phyloP scores from a whole-genome alignment of 129 eudicot species.

The Scalesia atractyloides region DNA sequence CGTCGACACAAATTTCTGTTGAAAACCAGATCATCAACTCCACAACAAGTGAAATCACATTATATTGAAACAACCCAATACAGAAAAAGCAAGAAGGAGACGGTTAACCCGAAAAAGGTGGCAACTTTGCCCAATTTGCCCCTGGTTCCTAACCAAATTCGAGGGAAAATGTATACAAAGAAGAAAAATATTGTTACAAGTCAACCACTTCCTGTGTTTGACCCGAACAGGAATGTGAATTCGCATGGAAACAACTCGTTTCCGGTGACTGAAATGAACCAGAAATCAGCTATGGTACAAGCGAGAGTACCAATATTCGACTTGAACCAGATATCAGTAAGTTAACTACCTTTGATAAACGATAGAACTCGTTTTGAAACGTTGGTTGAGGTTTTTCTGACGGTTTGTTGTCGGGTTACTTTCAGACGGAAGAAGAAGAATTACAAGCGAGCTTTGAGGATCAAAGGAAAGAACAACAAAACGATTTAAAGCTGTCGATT shows the following conservation, averaged over 20 bases:
- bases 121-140: slow-evolving; percentile 37
- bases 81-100: slow-evolving; percentile 35
- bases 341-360: background rate
- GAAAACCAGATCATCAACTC: slow-evolving; percentile 34
- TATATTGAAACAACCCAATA: slow-evolving; percentile 36
- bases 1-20: slow-evolving; percentile 39
- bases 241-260: slow-evolving; percentile 16
- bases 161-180: slow-evolving; percentile 32
- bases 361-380: background rate
- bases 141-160: slow-evolving; percentile 33
- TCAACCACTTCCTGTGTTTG: slow-evolving; percentile 21
- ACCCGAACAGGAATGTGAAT: slow-evolving; percentile 31
- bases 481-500: slow-evolving; percentile 60
- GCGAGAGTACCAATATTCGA: slow-evolving; percentile 63
- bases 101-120: slow-evolving; percentile 29
- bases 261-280: slow-evolving; percentile 47
- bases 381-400: background rate
- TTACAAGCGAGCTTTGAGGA: slow-evolving; percentile 44
- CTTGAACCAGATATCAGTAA: slow-evolving; percentile 75
- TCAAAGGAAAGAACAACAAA: slow-evolving; percentile 44
- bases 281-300: slow-evolving; percentile 32
- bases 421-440: slow-evolving; percentile 75
- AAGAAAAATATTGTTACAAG: slow-evolving; percentile 36
- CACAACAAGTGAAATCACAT: slow-evolving; percentile 35
- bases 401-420: background rate